These are phyloP conservation scores for Coix lacrymajobi DNA, from an alignment of 176 grass and related monocot genomes.

Conservation along the genomic window DNA sequence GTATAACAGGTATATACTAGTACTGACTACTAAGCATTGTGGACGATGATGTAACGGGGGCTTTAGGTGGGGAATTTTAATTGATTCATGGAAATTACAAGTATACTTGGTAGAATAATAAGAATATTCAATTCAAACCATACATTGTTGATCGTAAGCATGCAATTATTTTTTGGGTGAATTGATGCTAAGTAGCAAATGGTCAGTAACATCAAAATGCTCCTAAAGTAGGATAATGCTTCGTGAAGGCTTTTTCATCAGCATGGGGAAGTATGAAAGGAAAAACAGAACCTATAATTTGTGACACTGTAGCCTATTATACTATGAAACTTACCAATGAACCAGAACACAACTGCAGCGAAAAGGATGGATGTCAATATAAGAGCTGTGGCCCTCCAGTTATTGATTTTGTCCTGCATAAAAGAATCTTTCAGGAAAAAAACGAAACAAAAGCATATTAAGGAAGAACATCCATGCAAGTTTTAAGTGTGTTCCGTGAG, in stretches of 20 bases:
- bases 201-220: neutral
- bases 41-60: neutral
- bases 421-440: neutral
- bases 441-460: conserved; percentile 12
- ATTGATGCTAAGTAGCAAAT: neutral
- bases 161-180: neutral
- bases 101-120: neutral
- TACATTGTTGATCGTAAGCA: neutral
- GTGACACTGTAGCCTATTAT: neutral
- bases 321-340: conserved; percentile 50
- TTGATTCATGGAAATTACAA: neutral
- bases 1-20: neutral
- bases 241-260: neutral
- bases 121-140: neutral
- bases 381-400: conserved; percentile 87
- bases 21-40: neutral
- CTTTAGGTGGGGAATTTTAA: neutral
- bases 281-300: neutral
- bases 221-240: neutral
- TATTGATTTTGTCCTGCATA: conserved; percentile 80
- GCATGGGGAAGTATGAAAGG: neutral
- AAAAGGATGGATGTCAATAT: conserved; percentile 80
- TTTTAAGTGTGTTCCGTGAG: neutral
- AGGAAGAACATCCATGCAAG: neutral
- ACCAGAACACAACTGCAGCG: conserved; percentile 75